These are phyloP conservation scores for Umbelopsis sp. DNA, from an alignment of 371 early-diverging fungal genomes.

Conservation along the genomic window DNA sequence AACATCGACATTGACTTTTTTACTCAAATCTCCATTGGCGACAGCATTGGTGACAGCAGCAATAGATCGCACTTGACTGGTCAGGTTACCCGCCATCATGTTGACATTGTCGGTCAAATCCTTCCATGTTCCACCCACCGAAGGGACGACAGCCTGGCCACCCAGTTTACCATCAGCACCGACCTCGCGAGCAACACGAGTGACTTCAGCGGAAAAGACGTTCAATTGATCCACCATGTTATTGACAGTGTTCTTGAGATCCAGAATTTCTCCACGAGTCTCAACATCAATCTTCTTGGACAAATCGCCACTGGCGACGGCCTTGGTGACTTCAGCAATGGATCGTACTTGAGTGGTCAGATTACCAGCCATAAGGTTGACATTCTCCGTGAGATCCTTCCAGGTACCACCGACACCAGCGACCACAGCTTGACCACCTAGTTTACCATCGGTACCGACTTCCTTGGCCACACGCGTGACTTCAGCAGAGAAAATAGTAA, in stretches of 20 bases:
- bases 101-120: constrained; percentile 54
- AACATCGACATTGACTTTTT: constrained; percentile 34
- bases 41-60: constrained; percentile 52
- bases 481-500: constrained; percentile 56
- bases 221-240: constrained; percentile 59
- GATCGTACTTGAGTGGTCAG: constrained; percentile 63
- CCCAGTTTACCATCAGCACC: constrained; percentile 61
- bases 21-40: constrained; percentile 40
- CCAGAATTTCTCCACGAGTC: constrained; percentile 51
- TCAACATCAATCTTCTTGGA: constrained; percentile 52
- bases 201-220: constrained; percentile 52
- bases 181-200: constrained; percentile 53
- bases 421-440: constrained; percentile 58
- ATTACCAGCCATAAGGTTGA: constrained; percentile 70
- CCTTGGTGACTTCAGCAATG: constrained; percentile 64
- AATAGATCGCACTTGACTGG: constrained; percentile 36
- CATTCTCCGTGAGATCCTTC: constrained; percentile 67
- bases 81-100: constrained; percentile 56
- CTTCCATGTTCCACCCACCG: constrained; percentile 51
- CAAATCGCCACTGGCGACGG: constrained; percentile 52
- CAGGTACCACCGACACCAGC: constrained; percentile 65
- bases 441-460: constrained; percentile 65
- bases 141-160: constrained; percentile 49
- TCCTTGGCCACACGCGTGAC: constrained; percentile 62
- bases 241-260: constrained; percentile 49